Conservation (phyloP, 805 yeast species). For the Hanseniaspora meyeri region DNA sequence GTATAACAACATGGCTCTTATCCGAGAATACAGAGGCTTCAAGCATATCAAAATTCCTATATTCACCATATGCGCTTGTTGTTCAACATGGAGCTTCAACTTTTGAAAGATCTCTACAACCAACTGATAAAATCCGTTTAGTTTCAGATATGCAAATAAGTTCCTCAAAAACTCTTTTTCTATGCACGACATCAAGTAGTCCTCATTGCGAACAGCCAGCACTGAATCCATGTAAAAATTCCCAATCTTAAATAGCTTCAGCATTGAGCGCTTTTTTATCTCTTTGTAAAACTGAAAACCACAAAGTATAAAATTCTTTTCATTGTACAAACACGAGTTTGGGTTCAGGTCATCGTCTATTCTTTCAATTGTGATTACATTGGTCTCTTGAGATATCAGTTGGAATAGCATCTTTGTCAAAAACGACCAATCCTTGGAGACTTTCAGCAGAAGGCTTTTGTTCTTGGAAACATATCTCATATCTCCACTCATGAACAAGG, state of each 20-base stretch:
- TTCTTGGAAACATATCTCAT: neutral
- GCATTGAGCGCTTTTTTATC: conserved; percentile 24
- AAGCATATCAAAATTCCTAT: neutral
- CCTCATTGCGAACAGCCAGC: conserved; percentile 15
- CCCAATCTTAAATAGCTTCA: conserved; percentile 25
- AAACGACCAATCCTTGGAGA: conserved; percentile 18
- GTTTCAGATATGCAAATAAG: conserved; percentile 21
- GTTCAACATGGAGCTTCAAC: neutral
- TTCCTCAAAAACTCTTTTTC: conserved; percentile 21
- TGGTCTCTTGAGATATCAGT: conserved; percentile 2
- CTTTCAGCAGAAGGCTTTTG: neutral
- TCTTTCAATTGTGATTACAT: conserved; percentile 12
- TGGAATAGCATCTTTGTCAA: conserved; percentile 19
- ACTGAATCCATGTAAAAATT: conserved; percentile 26
- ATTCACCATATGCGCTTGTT: neutral
- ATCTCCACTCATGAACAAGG: neutral
- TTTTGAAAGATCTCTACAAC: conserved; percentile 13
- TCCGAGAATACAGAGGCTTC: neutral
- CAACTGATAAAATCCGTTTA: conserved; percentile 22
- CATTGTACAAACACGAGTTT: conserved; percentile 20
- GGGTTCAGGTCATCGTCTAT: neutral
- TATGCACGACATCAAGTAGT: conserved; percentile 12
- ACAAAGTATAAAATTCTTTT: conserved; percentile 26
- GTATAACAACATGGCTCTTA: neutral
- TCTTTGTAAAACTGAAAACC: conserved; percentile 28